Percentiles rank a stretch among this genome's conserved stretches.
These are phyloP conservation scores for Parasitella parasitica DNA, from an alignment of 371 early-diverging fungal genomes.

Conservation along the genomic window DNA sequence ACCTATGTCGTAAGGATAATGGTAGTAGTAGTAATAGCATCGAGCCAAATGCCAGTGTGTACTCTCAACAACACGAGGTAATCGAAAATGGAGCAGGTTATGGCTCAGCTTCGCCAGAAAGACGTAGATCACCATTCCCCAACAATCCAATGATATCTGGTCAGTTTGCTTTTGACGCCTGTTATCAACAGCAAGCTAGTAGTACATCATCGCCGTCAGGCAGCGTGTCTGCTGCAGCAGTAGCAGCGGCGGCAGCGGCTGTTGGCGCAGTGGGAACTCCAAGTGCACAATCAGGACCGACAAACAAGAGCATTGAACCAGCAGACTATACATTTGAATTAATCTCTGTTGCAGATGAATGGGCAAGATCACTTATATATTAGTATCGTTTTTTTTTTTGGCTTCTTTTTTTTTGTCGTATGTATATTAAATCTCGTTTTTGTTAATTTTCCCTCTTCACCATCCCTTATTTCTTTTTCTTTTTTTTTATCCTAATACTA, in stretches of 20 bases:
- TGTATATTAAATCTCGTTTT: not conserved
- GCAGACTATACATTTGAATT: constrained; percentile 54
- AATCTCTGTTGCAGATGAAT: constrained; percentile 54
- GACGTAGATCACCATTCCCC: constrained; percentile 14
- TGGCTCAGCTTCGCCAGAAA: constrained; percentile 18
- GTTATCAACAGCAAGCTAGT: constrained; percentile 13
- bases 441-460: not conserved
- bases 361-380: constrained; percentile 49
- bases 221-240: constrained; percentile 26
- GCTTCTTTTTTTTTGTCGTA: not conserved
- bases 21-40: not conserved
- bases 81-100: constrained; percentile 11
- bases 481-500: not conserved
- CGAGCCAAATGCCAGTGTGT: constrained; percentile 4
- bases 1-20: constrained; percentile 20
- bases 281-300: constrained; percentile 9
- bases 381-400: not conserved
- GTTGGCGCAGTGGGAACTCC: constrained; percentile 39
- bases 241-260: constrained; percentile 31
- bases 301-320: constrained; percentile 41
- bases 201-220: constrained; percentile 21
- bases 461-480: not conserved
- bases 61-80: constrained; percentile 6
- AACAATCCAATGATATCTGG: constrained; percentile 17
- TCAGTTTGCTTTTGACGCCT: constrained; percentile 15